Conservation (phyloP, 1,284 basidiomycete species). For the Irpex rosettiformis region DNA sequence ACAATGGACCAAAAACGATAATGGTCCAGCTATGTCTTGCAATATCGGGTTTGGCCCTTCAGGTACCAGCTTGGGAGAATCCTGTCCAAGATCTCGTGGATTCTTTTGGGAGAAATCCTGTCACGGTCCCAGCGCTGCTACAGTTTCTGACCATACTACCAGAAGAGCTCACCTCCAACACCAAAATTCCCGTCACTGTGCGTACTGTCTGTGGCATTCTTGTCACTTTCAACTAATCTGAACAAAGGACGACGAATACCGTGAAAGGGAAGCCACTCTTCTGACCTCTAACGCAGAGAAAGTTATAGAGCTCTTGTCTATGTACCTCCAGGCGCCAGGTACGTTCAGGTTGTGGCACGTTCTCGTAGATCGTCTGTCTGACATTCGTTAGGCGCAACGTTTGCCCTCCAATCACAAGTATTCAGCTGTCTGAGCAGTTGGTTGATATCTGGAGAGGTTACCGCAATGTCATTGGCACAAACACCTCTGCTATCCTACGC, state of each 20-base stretch:
- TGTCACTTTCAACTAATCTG: constrained; percentile 1
- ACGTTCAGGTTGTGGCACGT: constrained; percentile 25
- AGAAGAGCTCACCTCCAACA: constrained; percentile 86
- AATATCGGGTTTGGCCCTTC: constrained; percentile 87
- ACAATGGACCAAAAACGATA: constrained; percentile 80
- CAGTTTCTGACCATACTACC: constrained; percentile 92
- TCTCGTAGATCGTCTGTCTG: background rate
- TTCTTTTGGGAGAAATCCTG: constrained; percentile 80
- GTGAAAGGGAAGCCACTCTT: constrained; percentile 59
- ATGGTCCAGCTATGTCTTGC: constrained; percentile 90
- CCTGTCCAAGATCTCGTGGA: constrained; percentile 84
- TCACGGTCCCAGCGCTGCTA: constrained; percentile 79
- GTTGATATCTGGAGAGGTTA: constrained; percentile 87
- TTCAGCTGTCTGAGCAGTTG: constrained; percentile 87
- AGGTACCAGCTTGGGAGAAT: constrained; percentile 87
- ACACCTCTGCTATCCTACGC: constrained; percentile 83
- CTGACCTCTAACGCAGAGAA: constrained; percentile 73
- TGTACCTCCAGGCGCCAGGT: constrained; percentile 93
- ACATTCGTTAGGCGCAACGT: constrained; percentile 68
- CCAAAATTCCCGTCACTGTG: constrained; percentile 86
- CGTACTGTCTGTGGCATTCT: constrained; percentile 29
- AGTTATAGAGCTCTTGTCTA: constrained; percentile 76
- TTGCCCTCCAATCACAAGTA: constrained; percentile 79
- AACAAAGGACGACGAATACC: constrained; percentile 76
- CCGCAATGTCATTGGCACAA: constrained; percentile 60